Conservation (phyloP, 2,329 filamentous ascomycete species). For the Trichoderma aggressivum region DNA sequence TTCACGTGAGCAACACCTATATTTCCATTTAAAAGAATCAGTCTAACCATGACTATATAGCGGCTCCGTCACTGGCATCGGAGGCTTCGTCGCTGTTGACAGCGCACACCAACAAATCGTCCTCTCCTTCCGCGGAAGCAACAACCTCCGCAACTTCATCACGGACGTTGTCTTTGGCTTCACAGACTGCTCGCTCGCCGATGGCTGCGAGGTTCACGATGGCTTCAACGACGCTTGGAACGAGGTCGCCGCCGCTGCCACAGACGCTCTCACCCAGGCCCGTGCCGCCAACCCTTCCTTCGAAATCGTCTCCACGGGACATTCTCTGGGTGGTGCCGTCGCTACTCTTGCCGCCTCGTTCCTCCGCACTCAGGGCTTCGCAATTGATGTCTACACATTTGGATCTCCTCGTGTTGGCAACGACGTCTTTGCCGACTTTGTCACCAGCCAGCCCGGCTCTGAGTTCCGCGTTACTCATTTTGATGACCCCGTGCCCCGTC, state of each 20-base stretch:
- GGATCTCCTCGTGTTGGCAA: slow-evolving; percentile 66
- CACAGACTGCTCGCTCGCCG: slow-evolving; percentile 29
- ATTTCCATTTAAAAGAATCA: background rate
- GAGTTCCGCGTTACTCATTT: slow-evolving; percentile 65
- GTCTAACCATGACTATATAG: slow-evolving; percentile 28
- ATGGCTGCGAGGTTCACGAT: slow-evolving; percentile 49
- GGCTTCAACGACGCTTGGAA: slow-evolving; percentile 61
- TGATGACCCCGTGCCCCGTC: slow-evolving; percentile 63
- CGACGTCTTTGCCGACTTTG: slow-evolving; percentile 48
- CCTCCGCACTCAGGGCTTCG: slow-evolving; percentile 47
- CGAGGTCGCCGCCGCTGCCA: slow-evolving; percentile 45
- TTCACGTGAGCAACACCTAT: slow-evolving; percentile 34
- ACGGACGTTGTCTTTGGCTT: slow-evolving; percentile 44
- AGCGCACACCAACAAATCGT: slow-evolving; percentile 51
- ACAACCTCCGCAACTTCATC: slow-evolving; percentile 59
- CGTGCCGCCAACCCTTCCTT: slow-evolving; percentile 47
- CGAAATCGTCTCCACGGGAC: slow-evolving; percentile 58
- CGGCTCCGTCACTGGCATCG: slow-evolving; percentile 42
- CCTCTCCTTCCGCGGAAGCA: slow-evolving; percentile 57
- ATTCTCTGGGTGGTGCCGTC: slow-evolving; percentile 66
- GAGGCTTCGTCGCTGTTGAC: slow-evolving; percentile 53
- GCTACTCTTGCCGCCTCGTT: slow-evolving; percentile 57
- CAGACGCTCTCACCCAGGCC: slow-evolving; percentile 44
- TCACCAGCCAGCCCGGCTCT: slow-evolving; percentile 49
- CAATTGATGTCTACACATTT: slow-evolving; percentile 60